These are phyloP conservation scores for Narthecium ossifragum DNA, from an alignment of 106 monocot genomes.

Conservation along the genomic window DNA sequence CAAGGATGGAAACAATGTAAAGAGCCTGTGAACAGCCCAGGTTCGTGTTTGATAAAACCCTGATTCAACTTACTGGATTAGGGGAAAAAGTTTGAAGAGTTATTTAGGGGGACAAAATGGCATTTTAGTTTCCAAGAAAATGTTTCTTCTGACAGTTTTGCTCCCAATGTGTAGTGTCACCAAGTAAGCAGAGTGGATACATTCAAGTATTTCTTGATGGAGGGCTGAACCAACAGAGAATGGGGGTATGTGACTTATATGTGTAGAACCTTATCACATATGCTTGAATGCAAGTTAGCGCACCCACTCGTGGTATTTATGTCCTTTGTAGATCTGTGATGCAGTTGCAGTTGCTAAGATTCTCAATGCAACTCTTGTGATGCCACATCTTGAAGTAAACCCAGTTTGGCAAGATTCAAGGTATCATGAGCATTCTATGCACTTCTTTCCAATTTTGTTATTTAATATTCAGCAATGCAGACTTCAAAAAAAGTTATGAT, in stretches of 20 bases:
- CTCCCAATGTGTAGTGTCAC: conserved; percentile 25
- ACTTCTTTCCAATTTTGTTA: background rate
- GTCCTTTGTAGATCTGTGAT: conserved; percentile 71
- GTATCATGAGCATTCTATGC: conserved; percentile 15
- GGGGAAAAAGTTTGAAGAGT: too few species aligned
- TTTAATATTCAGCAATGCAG: background rate
- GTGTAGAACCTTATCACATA: background rate
- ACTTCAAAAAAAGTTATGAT: too few species aligned
- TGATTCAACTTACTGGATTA: background rate
- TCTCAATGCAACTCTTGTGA: conserved; percentile 87
- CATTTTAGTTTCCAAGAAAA: too few species aligned
- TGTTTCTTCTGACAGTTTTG: background rate
- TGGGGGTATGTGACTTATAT: conserved; percentile 60
- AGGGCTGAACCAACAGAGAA: conserved; percentile 92
- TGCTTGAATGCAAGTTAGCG: background rate
- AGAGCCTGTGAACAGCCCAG: conserved; percentile 17
- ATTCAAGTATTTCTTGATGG: conserved; percentile 97
- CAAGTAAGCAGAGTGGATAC: conserved; percentile 54
- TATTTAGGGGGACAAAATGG: too few species aligned
- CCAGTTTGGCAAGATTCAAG: conserved; percentile 96
- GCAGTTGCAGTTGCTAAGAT: conserved; percentile 95
- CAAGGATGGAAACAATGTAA: conserved; percentile 71
- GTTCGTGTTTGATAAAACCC: conserved; percentile 27
- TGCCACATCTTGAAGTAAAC: conserved; percentile 89
- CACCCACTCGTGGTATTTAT: background rate